Base-by-base conservation (phyloP, 805 yeast species). In the Babjeviella inositovora region DNA sequence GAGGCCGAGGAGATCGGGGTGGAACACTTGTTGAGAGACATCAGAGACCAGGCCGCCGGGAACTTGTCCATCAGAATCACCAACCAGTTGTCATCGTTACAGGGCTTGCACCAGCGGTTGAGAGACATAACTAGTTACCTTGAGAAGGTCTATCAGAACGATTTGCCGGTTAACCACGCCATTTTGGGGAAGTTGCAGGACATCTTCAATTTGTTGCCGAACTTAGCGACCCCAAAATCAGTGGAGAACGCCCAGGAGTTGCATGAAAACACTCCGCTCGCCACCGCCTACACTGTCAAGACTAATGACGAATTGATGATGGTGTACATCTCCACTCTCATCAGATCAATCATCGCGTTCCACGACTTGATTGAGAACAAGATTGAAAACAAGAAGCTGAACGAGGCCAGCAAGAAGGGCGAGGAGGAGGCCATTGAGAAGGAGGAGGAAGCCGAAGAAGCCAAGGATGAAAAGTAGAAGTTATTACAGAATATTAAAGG, bases 1-100 rank as follows among this genome's bases (percentile, higher is more conserved):
- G 99, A 90, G 45, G 98, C 98, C 7, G 99, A 90, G 51, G 99
- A 90, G 50, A 90, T 90, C 35, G 99, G 98, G 31, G 99, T 90
- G 8, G 99, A 90, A 48, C 99, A 90, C 46, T 53, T 90, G 30
- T 53, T 90, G 29, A 72, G 97, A 41, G 98, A 90, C 41, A 82
- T 84, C 13, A 70, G 96, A 39, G 96, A 87, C 43, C 95, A 85
- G 38, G 95, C 97, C 7, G 92, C 94, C 8, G 98, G 98, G 7
- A 75, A 75, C 22, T 62, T 90, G 29, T 74, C 96, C 3, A 68
- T 85, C 24, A 70, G 75, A 42, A 70, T 90, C 25, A 84, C 97
- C 9, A 76, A 79, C 42, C 95, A 84, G 43, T 68, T 90, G 39
- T 79, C 77, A 36, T 81, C 95, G 1, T 60, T 90, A 28, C 69